Conservation (phyloP, 768 basidiomycete genomes). For the Auriscalpium vulgare region DNA sequence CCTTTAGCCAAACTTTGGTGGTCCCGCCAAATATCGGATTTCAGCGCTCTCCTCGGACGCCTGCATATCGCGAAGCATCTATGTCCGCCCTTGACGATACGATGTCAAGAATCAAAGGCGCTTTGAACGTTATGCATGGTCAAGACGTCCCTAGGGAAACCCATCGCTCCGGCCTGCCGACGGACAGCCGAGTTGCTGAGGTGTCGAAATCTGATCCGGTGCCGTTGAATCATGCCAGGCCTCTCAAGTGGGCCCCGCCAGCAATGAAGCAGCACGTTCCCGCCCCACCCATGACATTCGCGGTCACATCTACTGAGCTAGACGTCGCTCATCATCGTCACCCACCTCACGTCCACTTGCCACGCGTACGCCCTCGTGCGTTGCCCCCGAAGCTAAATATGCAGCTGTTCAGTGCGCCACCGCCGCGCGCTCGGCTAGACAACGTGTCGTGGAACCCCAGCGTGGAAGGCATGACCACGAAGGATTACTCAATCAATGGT, state of each 20-base stretch:
- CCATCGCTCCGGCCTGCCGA: conserved; percentile 3
- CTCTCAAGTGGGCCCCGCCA: conserved; percentile 22
- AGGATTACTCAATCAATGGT: conserved; percentile 58
- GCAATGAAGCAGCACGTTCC: conserved; percentile 5
- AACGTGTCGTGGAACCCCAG: conserved; percentile 68
- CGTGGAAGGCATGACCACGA: conserved; percentile 51
- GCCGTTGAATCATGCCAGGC: conserved; percentile 7
- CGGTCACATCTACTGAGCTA: neutral
- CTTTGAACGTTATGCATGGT: conserved; percentile 59
- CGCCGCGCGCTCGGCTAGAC: conserved; percentile 44
- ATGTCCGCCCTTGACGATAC: conserved; percentile 77
- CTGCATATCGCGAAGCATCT: conserved; percentile 37
- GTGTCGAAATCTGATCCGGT: too few species aligned
- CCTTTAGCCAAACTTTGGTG: conserved; percentile 4
- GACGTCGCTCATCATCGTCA: neutral
- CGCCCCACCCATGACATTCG: neutral
- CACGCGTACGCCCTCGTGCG: conserved; percentile 28
- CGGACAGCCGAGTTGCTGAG: neutral
- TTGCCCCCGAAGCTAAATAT: conserved; percentile 42
- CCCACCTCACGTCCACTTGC: conserved; percentile 22
- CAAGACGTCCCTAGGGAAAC: conserved; percentile 25
- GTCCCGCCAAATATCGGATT: conserved; percentile 1
- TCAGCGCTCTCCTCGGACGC: conserved; percentile 19
- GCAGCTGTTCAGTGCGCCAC: conserved; percentile 31
- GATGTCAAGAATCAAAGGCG: conserved; percentile 83